These are phyloP conservation scores for Phytopythium boreale DNA, from an alignment of 352 stramenopile species.

Conservation along the genomic window DNA sequence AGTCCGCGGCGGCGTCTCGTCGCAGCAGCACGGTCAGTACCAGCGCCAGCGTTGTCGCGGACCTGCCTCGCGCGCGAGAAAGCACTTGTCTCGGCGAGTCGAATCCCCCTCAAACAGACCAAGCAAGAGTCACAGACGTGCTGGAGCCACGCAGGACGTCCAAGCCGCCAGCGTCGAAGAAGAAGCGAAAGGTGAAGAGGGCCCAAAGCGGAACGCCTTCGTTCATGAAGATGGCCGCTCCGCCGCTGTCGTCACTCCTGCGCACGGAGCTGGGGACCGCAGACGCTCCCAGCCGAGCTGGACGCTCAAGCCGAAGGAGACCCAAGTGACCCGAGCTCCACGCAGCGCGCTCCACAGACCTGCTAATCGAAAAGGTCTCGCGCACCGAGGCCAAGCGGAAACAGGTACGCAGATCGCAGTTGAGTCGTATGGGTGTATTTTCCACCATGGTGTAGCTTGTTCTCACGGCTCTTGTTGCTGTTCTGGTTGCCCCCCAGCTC, in stretches of 20 bases:
- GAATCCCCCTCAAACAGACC: background rate
- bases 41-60: background rate
- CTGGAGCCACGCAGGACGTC: background rate
- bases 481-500: conserved; percentile 22
- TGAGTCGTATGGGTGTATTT: background rate
- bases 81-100: background rate
- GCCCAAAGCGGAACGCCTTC: background rate
- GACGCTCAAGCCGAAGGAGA: conserved; percentile 3
- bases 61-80: background rate
- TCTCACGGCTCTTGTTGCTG: background rate
- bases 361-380: conserved; percentile 43
- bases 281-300: background rate
- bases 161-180: conserved; percentile 2
- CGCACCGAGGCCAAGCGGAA: conserved; percentile 57
- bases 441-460: background rate
- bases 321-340: background rate
- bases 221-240: conserved; percentile 7
- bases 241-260: conserved; percentile 32
- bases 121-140: background rate
- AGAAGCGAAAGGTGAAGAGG: conserved; percentile 15
- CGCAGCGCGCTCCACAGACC: conserved; percentile 17
- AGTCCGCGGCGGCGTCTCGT: background rate
- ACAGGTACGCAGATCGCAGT: conserved; percentile 29
- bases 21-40: background rate
- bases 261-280: conserved; percentile 26